These are phyloP conservation scores for Melanomma pulvis-pyrius DNA, from an alignment of 495 filamentous ascomycete genomes.

Conservation along the genomic window DNA sequence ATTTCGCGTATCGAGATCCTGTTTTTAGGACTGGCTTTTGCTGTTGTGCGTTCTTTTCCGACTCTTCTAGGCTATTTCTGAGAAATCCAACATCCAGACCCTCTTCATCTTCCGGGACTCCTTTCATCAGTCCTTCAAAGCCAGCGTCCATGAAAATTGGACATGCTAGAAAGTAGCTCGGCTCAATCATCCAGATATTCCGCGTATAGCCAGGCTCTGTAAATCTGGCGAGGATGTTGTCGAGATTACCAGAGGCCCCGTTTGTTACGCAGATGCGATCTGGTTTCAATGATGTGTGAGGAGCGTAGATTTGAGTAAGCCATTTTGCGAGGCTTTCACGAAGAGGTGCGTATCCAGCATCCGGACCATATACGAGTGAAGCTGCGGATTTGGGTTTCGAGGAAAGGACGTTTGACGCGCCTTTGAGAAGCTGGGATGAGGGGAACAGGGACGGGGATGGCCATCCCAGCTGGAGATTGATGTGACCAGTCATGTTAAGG, in stretches of 20 bases:
- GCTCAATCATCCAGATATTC: constrained; percentile 23
- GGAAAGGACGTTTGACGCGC: constrained; percentile 12
- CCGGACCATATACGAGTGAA: constrained; percentile 7
- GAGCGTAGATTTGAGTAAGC: constrained; percentile 6
- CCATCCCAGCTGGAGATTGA: constrained; percentile 24
- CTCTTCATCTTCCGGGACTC: constrained; percentile 12
- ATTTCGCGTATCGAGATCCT: constrained; percentile 5
- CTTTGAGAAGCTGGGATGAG: background rate
- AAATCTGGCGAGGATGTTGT: constrained; percentile 5
- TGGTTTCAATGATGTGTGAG: background rate
- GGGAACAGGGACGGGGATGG: constrained; percentile 10
- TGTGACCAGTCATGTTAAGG: background rate
- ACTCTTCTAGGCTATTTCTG: background rate
- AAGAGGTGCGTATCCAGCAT: constrained; percentile 10
- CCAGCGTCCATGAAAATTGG: constrained; percentile 16
- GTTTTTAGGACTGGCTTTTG: background rate
- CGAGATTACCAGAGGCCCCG: constrained; percentile 13
- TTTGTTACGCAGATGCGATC: constrained; percentile 18
- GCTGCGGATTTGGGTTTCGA: background rate
- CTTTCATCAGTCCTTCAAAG: constrained; percentile 7
- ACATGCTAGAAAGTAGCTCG: constrained; percentile 14
- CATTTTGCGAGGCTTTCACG: constrained; percentile 11
- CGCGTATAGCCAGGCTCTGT: constrained; percentile 15
- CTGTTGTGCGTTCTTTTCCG: background rate
- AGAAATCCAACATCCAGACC: constrained; percentile 12